Percentiles rank a stretch among this genome's conserved stretches.
These are phyloP conservation scores for Microsporum canis DNA, from an alignment of 2,329 filamentous ascomycete genomes.

Conservation along the genomic window DNA sequence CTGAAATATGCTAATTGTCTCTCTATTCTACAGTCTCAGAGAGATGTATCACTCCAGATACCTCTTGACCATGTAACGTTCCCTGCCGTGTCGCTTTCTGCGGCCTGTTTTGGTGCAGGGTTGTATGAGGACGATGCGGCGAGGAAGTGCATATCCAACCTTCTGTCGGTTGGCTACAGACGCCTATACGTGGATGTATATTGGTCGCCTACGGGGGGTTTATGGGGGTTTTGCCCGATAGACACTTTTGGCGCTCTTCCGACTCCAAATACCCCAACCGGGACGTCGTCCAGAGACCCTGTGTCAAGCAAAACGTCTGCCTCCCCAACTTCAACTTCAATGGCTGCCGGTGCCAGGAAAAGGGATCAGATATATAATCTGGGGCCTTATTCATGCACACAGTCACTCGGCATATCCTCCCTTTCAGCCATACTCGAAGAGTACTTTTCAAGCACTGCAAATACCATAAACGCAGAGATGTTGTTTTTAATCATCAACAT, in stretches of 20 bases:
- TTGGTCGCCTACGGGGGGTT: constrained; percentile 45
- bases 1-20: not conserved
- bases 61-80: constrained; percentile 53
- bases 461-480: constrained; percentile 44
- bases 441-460: constrained; percentile 44
- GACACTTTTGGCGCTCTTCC: constrained; percentile 16
- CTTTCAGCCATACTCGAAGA: constrained; percentile 42
- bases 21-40: constrained; percentile 40
- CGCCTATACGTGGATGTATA: constrained; percentile 51
- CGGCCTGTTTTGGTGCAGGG: constrained; percentile 47
- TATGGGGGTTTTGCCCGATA: constrained; percentile 53
- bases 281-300: not conserved
- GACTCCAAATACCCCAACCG: constrained; percentile 1
- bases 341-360: not conserved
- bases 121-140: constrained; percentile 44
- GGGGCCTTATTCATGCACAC: constrained; percentile 47
- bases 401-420: constrained; percentile 40
- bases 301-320: not conserved
- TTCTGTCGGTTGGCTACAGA: constrained; percentile 49
- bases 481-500: constrained; percentile 48
- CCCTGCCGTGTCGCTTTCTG: constrained; percentile 45
- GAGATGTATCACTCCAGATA: constrained; percentile 48
- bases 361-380: constrained; percentile 31
- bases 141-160: constrained; percentile 50
- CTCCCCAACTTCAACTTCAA: constrained; percentile 4